Evolutionary conservation across 306 rosid species (phyloP).

Genomic region (Sindora glabra): DNA sequence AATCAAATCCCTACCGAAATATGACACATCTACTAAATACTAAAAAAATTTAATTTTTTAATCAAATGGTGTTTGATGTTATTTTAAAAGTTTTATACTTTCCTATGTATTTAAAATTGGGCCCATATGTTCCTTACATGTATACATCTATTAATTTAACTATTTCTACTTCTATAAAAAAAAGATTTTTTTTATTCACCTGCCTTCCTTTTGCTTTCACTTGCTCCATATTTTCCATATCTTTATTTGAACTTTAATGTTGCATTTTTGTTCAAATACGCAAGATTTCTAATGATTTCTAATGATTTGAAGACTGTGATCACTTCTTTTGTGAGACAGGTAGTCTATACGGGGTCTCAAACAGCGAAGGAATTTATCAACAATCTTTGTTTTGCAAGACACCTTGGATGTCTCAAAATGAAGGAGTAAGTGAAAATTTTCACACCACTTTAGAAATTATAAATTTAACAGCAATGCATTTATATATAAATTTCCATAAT

Average conservation of each 20-base stretch:
- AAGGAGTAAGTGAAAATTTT: slow-evolving; percentile 1
- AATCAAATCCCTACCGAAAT: too few species aligned
- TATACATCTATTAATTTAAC: too few species aligned
- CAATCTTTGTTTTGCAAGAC: slow-evolving; percentile 27
- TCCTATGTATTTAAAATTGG: too few species aligned
- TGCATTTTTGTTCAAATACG: background rate
- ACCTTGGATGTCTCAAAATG: slow-evolving; percentile 24
- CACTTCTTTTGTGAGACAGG: slow-evolving; percentile 5
- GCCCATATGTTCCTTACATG: too few species aligned
- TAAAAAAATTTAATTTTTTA: too few species aligned
- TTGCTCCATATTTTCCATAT: background rate
- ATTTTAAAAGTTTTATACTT: too few species aligned
- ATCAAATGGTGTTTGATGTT: too few species aligned
- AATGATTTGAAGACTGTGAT: background rate
- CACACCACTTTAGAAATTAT: background rate
- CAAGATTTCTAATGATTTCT: background rate
- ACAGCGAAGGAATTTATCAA: slow-evolving; percentile 20
- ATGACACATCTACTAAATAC: too few species aligned
- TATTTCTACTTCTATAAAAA: too few species aligned
- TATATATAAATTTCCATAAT: background rate
- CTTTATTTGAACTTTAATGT: background rate
- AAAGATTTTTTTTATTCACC: slow-evolving; percentile 11
- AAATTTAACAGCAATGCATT: background rate
- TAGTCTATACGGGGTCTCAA: slow-evolving; percentile 7
- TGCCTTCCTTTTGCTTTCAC: background rate